A percentile compares a stretch with the other conserved stretches of the same genome.
These are phyloP conservation scores for Russula sp. DNA, from an alignment of 768 basidiomycete species.

Conservation along the genomic window DNA sequence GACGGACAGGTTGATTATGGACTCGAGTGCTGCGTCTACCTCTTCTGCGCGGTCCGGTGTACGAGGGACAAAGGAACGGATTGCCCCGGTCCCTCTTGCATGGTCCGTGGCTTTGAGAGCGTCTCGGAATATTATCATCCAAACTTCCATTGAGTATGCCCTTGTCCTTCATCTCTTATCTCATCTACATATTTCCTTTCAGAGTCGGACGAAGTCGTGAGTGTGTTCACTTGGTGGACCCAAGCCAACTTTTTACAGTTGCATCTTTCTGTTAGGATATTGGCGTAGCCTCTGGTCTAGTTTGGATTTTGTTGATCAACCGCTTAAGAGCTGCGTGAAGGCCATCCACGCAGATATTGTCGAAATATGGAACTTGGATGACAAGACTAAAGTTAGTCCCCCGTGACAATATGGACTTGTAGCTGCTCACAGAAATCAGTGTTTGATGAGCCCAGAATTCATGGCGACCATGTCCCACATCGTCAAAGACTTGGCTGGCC, in stretches of 20 bases:
- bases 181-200: neutral
- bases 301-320: constrained; percentile 33
- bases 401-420: neutral
- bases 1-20: neutral
- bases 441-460: too few species aligned
- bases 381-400: neutral
- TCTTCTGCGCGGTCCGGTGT: neutral
- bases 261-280: neutral
- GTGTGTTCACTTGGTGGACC: neutral
- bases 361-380: neutral
- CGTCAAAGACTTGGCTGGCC: too few species aligned
- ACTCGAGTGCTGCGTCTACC: neutral
- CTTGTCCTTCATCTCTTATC: neutral
- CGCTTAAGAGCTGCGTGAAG: constrained; percentile 56
- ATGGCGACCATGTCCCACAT: too few species aligned
- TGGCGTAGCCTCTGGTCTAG: neutral
- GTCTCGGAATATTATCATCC: neutral
- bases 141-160: neutral
- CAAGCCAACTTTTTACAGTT: neutral
- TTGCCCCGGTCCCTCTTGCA: neutral
- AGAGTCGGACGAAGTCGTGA: neutral
- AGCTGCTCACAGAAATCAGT: too few species aligned
- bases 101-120: constrained; percentile 2
- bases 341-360: neutral
- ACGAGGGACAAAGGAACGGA: neutral